Evolutionary conservation across 202 grass and related monocot genomes (phyloP), one percentile per base, ranked within the genome.

Genomic region (Setaria viridis): DNA sequence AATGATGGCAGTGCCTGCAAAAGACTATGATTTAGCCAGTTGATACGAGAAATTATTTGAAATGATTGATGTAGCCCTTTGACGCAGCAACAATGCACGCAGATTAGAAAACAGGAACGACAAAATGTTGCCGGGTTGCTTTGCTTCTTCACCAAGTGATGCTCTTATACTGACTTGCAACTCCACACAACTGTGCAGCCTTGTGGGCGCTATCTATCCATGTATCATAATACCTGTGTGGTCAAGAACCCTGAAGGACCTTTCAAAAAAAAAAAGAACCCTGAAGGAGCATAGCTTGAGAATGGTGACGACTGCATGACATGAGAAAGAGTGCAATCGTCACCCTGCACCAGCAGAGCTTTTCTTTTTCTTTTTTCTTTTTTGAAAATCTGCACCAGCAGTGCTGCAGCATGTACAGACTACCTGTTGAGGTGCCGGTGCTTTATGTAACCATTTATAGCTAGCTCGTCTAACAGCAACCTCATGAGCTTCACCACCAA

Each of bases 141-240:
- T 90, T 74, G 86, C 86, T 92, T 93, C 67, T 70, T 85, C 84
- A 73, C 62, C 80, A 93, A 87, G 91, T 91, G 91, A 95, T 89
- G 82, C 82, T 76, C 82, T 74, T 82, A 69, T 86, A 85, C 84
- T 69, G 88, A 63, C 74, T 76, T 74, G 84, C 68, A 77, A 19
- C 20, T 41, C 46, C 39, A 41, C 39, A 41, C 4, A 41, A 41
- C 39, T 60, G 74, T 85, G 78, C 85, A 63, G 55, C 56, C 66
- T 74, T 51, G 35, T 81, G 51, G 74, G 48, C n/a, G 37, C 39
- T 41, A 41, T 41, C 39, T 41, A 41, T 41, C 39, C 4, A 41
- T 41, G 39, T 41, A 41, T 41, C 39, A 41, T 41, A 41, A 41
- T 41, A 6, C 5, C 39, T 41, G 39, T 25, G 74, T 25, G 45